Conservation (phyloP, 176 grass and related monocot species). For the Stipa capillata region DNA sequence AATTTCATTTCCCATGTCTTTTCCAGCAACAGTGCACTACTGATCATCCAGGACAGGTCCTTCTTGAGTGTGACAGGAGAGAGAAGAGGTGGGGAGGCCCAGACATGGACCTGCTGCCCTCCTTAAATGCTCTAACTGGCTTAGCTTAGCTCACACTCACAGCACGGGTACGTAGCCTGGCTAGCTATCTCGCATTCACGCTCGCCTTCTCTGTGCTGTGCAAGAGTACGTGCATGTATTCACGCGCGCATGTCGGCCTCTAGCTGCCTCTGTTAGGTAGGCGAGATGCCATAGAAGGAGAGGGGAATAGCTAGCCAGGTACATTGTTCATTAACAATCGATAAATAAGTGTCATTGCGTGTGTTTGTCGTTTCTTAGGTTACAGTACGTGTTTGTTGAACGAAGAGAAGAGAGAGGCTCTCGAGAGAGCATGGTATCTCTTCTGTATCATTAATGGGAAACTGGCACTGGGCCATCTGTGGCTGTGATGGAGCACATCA, state of each 20-base stretch:
- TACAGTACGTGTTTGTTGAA: too few relatives aligned
- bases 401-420: not conserved
- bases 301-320: too few relatives aligned
- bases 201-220: too few relatives aligned
- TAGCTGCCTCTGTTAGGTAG: too few relatives aligned
- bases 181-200: too few relatives aligned
- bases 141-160: not conserved
- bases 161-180: too few relatives aligned
- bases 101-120: not conserved
- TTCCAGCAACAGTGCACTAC: constrained; percentile 12
- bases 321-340: too few relatives aligned
- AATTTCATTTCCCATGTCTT: constrained; percentile 36
- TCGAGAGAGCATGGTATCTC: too few relatives aligned
- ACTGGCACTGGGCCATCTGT: not conserved
- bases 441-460: constrained; percentile 20
- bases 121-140: constrained; percentile 29
- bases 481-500: constrained; percentile 31
- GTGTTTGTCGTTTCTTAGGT: not conserved
- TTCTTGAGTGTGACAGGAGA: constrained; percentile 45
- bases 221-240: too few relatives aligned
- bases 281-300: too few relatives aligned
- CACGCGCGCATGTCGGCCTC: not conserved
- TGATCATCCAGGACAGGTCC: constrained; percentile 28
- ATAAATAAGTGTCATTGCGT: too few relatives aligned
- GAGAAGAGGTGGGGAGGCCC: not conserved